Evolutionary conservation across 768 basidiomycete genomes (phyloP).

Genomic region (Cystofilobasidium macerans): DNA sequence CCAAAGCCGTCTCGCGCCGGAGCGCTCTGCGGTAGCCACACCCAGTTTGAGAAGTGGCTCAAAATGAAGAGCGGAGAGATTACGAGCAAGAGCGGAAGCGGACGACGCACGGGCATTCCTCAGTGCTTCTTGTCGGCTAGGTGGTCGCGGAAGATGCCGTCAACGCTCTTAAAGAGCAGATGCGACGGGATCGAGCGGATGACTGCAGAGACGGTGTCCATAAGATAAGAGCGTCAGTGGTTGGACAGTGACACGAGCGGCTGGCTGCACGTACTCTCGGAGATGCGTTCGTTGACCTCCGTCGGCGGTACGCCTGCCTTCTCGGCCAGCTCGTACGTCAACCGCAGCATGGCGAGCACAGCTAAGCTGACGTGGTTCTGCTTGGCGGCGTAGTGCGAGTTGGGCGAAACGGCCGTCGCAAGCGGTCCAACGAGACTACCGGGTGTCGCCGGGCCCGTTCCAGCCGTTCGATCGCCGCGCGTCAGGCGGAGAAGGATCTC

Average conservation of each 20-base stretch:
- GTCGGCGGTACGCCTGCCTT: conserved; percentile 44
- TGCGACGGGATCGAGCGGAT: conserved; percentile 78
- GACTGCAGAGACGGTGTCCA: conserved; percentile 38
- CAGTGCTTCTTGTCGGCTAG: conserved; percentile 19
- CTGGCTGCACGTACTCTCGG: conserved; percentile 47
- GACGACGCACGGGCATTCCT: neutral
- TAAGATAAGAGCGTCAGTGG: neutral
- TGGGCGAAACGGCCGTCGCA: conserved; percentile 46
- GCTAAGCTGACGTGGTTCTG: conserved; percentile 93
- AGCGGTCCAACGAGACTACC: conserved; percentile 30
- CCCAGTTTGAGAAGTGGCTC: neutral
- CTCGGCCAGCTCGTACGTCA: conserved; percentile 69
- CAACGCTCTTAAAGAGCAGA: conserved; percentile 78
- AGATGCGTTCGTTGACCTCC: conserved; percentile 51
- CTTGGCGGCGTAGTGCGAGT: conserved; percentile 68
- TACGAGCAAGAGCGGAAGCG: neutral
- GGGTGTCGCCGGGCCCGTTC: conserved; percentile 44
- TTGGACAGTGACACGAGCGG: neutral
- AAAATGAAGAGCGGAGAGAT: neutral
- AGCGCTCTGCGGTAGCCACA: neutral
- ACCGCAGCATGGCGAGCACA: conserved; percentile 77
- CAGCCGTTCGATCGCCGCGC: conserved; percentile 69
- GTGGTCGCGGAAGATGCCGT: conserved; percentile 81
- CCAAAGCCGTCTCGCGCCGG: too few species aligned
- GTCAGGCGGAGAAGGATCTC: conserved; percentile 88